Percentiles rank a stretch among this genome's conserved stretches.
phyloP scores from a whole-genome alignment of 2,329 filamentous ascomycete genomes.

The Claviceps sp. region DNA sequence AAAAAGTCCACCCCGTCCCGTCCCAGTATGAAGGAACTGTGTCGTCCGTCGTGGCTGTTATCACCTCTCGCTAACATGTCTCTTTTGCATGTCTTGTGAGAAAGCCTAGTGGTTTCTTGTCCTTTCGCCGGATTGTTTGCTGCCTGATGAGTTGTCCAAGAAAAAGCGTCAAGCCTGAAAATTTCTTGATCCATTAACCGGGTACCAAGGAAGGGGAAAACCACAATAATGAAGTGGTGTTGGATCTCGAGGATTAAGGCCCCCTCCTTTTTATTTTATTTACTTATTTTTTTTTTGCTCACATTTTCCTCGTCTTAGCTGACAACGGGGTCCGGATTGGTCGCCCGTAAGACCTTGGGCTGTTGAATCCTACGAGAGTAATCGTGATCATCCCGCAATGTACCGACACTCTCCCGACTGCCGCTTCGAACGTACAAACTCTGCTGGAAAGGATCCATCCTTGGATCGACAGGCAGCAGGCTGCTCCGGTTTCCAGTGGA shows the following conservation, averaged over 20 bases:
- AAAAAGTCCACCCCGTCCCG: background rate
- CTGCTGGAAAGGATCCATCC: conserved; percentile 47
- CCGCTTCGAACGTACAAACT: conserved; percentile 44
- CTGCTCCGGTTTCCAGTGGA: conserved; percentile 37
- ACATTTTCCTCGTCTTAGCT: background rate
- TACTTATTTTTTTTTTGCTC: background rate
- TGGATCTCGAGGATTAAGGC: too few relatives aligned
- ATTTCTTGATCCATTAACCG: background rate
- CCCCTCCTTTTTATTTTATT: background rate
- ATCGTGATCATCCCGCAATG: conserved; percentile 50
- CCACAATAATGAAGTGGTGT: background rate
- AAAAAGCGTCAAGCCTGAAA: background rate
- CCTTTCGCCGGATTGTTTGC: conserved; percentile 16
- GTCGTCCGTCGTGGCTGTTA: background rate
- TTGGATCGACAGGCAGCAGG: conserved; percentile 44
- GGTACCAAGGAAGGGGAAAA: background rate
- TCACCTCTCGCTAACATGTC: background rate
- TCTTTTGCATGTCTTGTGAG: conserved; percentile 4
- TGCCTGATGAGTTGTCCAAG: conserved; percentile 14
- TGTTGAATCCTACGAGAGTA: conserved; percentile 48
- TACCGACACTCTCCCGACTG: conserved; percentile 50
- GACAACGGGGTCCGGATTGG: conserved; percentile 42
- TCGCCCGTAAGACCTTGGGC: conserved; percentile 45
- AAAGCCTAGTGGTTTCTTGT: conserved; percentile 16
- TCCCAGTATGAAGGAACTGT: background rate